These are phyloP conservation scores for Pichia sp. DNA, from an alignment of 1,139 yeast genomes.

Conservation along the genomic window DNA sequence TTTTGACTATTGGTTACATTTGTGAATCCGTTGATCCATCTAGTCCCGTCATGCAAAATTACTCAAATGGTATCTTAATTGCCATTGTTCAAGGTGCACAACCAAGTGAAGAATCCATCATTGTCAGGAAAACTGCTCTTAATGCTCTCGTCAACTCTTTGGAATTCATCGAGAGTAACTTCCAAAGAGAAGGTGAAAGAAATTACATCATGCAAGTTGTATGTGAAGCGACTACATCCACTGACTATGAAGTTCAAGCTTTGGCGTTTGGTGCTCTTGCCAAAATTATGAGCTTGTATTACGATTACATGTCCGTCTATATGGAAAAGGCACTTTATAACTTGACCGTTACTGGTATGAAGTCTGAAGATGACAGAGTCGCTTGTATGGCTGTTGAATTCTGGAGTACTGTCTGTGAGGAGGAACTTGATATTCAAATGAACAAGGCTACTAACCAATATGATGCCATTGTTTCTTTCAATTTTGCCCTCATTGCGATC, in stretches of 20 bases:
- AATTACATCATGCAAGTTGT: constrained; percentile 98
- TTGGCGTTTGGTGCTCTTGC: constrained; percentile 96
- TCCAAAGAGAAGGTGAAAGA: constrained; percentile 90
- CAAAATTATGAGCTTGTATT: constrained; percentile 84
- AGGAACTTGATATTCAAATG: constrained; percentile 73
- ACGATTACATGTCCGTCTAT: constrained; percentile 82
- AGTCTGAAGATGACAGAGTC: constrained; percentile 73
- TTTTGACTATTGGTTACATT: constrained; percentile 87
- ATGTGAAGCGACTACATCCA: constrained; percentile 95
- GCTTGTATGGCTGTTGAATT: constrained; percentile 99
- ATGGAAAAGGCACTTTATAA: constrained; percentile 97
- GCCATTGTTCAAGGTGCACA: constrained; percentile 98
- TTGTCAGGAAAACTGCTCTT: constrained; percentile 83
- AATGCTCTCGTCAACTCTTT: constrained; percentile 88
- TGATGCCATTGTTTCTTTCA: constrained; percentile 38
- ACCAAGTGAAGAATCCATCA: constrained; percentile 61
- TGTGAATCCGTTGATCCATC: constrained; percentile 92
- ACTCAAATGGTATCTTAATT: constrained; percentile 86
- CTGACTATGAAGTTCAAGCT: constrained; percentile 75
- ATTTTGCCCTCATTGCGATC: constrained; percentile 81
- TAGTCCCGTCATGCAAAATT: constrained; percentile 70
- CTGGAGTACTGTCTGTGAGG: constrained; percentile 98
- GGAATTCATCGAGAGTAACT: constrained; percentile 82
- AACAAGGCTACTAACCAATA: constrained; percentile 47
- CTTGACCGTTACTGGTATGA: constrained; percentile 88